Percentiles rank a stretch among this genome's conserved stretches.
phyloP scores from a whole-genome alignment of 768 basidiomycete species.

The Mycena capillaripes region DNA sequence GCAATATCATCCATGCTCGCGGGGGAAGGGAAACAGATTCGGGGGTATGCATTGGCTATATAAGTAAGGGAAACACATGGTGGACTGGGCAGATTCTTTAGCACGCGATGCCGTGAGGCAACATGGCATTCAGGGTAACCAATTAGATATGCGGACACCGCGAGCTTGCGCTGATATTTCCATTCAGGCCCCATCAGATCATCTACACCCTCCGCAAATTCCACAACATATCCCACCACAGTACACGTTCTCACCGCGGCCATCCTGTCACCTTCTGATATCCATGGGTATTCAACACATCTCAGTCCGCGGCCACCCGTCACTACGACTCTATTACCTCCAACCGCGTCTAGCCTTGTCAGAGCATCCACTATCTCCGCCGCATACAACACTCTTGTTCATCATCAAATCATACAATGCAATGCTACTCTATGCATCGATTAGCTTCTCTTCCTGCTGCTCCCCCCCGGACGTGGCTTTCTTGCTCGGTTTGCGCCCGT shows the following conservation, averaged over 20 bases:
- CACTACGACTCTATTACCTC: slow-evolving; percentile 19
- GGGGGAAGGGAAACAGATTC: slow-evolving; percentile 41
- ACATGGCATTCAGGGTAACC: slow-evolving; percentile 24
- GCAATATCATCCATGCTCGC: slow-evolving; percentile 72
- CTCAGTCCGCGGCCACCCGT: slow-evolving; percentile 18
- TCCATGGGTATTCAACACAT: slow-evolving; percentile 19
- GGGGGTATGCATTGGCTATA: slow-evolving; percentile 49
- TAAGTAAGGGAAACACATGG: slow-evolving; percentile 53
- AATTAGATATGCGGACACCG: slow-evolving; percentile 7
- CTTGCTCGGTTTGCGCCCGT: slow-evolving; percentile 85
- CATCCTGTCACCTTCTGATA: slow-evolving; percentile 19
- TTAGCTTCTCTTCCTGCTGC: slow-evolving; percentile 68
- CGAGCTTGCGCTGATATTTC: background rate
- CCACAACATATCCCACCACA: background rate
- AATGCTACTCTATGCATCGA: slow-evolving; percentile 74
- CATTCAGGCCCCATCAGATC: slow-evolving; percentile 27
- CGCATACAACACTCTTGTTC: slow-evolving; percentile 17
- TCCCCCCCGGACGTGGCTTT: slow-evolving; percentile 66
- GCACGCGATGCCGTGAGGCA: slow-evolving; percentile 30
- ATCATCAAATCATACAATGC: slow-evolving; percentile 33
- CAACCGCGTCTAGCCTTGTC: slow-evolving; percentile 28
- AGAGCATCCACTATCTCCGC: slow-evolving; percentile 28
- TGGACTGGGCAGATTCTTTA: slow-evolving; percentile 7
- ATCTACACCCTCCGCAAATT: slow-evolving; percentile 15
- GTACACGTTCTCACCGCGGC: too few species aligned